Base-by-base conservation (phyloP, 2,329 filamentous ascomycete species). In the Exophiala sp. region DNA sequence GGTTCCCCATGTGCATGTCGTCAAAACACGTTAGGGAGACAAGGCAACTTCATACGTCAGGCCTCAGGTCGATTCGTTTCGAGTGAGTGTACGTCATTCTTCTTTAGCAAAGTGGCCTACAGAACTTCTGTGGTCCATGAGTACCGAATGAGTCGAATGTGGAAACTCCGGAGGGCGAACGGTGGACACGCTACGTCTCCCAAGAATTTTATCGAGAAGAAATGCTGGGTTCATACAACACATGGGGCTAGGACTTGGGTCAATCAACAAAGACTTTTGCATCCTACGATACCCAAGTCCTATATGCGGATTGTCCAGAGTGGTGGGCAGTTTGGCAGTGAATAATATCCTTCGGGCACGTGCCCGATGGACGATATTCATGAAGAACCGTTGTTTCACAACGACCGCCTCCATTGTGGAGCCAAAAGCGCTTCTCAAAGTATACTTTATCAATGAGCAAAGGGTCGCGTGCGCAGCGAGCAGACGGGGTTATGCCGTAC, bases 401-500 rank as follows among this genome's bases (percentile, higher is more conserved):
- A 33, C 36, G 50, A 29, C 50, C 54, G 47, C 50, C 46, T 53
- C 46, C 41, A 44, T 47, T 47, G 46, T 54, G 54, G 50, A 57
- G 36, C 42, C 20, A 34, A 35, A 35, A 29, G 44, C 40, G 16
- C 46, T 47, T 44, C 44, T 47, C 46, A 46, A 12, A 33, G 24
- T 38, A 18, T 52, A 33, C 16, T 20, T 34, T 7, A 46, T 29
- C 24, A 35, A 33, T 52, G n/a, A 5, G 34, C 44, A 34, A 53
- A 38, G 52, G 49, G 54, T 50, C 47, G 50, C 18, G 29, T 29
- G 16, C 39, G 40, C 18, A 50, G 40, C 50, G 35, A 50, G 54
- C 50, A 57, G 54, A 57, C 43, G 47, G 47, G 54, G 54, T 50
- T 53, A 14, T 57, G 54, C 54, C 54, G 47, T 52, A 33, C 33